phyloP scores from a whole-genome alignment of 805 yeast genomes.

The Candida maris region DNA sequence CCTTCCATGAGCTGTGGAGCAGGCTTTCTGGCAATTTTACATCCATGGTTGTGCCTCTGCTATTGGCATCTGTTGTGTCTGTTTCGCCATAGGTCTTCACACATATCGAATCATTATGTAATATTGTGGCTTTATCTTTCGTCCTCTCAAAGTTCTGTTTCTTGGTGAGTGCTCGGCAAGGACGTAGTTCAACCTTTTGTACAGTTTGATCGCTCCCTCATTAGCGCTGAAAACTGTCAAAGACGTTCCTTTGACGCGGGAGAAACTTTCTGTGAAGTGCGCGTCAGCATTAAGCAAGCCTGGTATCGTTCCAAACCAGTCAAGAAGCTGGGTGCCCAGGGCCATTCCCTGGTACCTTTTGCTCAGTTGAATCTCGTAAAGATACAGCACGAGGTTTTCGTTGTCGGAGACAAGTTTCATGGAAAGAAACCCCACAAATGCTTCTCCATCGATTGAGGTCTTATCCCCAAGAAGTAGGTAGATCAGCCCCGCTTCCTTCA shows the following conservation, averaged over 20 bases:
- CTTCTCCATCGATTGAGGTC: slow-evolving; percentile 5
- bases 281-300: slow-evolving; percentile 8
- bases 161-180: slow-evolving; percentile 41
- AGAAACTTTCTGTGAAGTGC: slow-evolving; percentile 2
- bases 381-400: slow-evolving; percentile 40
- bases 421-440: slow-evolving; percentile 42
- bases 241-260: slow-evolving; percentile 29
- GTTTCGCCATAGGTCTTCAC: too few relatives aligned
- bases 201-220: slow-evolving; percentile 40
- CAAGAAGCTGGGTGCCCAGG: slow-evolving; percentile 41
- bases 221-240: slow-evolving; percentile 53
- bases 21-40: too few relatives aligned
- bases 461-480: slow-evolving; percentile 33
- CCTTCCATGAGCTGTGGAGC: too few relatives aligned
- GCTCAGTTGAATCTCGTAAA: slow-evolving; percentile 54
- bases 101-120: slow-evolving; percentile 31
- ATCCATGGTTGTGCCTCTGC: too few relatives aligned
- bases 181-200: slow-evolving; percentile 37
- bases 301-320: slow-evolving; percentile 33
- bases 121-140: slow-evolving; percentile 39
- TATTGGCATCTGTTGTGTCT: too few relatives aligned
- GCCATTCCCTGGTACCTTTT: slow-evolving; percentile 32
- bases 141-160: slow-evolving; percentile 41
- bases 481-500: slow-evolving; percentile 45
- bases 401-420: slow-evolving; percentile 41